Base-by-base conservation (phyloP, 441 rosid genomes). In the Adansonia madagascariensis region DNA sequence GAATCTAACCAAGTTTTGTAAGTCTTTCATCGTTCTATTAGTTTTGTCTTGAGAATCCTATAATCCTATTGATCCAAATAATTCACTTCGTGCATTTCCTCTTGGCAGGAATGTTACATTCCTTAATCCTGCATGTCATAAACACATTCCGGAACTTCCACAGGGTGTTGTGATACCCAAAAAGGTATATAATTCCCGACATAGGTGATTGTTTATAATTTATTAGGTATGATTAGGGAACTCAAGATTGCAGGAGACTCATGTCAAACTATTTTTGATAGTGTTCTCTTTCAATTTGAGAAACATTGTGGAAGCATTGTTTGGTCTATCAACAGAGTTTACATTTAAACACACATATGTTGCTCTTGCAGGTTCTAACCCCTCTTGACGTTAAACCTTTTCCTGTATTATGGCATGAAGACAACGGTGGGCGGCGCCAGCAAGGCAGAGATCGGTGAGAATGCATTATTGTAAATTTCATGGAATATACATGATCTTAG, bases 361-460 rank as follows among this genome's bases (percentile, higher is more conserved):
- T 62, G 39, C 68, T 31, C 65, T 83, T 89, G 83, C 89, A 96
- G 99, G 83, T 90, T 66, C 68, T 96, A 78, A 89, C 89, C 62
- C 82, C 91, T 72, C 71, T 74, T 61, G 98, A 96, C 83, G 79
- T 93, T 80, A 96, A 94, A 86, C 98, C 98, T 41, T 85, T 89
- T 70, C 98, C 98, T 50, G 77, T 81, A 7, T 80, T 92, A 62
- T 96, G 99, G 99, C 99, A 96, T 80, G 99, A 94, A 82, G 97
- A 96, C 73, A 91, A 88, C 77, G 62, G 87, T 74, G 80, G 91
- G 73, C 87, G 97, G 76, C 93, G 92, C 60, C 91, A 92, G 74
- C 95, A 84, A 77, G 84, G 86, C 74, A 89, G 97, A 87, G 98
- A 96, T 43, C 85, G 98, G 99, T 91, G 73, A 80, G 84, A 72